Evolutionary conservation across 345 rosid species (phyloP).

Genomic region (Pistacia integerrima): DNA sequence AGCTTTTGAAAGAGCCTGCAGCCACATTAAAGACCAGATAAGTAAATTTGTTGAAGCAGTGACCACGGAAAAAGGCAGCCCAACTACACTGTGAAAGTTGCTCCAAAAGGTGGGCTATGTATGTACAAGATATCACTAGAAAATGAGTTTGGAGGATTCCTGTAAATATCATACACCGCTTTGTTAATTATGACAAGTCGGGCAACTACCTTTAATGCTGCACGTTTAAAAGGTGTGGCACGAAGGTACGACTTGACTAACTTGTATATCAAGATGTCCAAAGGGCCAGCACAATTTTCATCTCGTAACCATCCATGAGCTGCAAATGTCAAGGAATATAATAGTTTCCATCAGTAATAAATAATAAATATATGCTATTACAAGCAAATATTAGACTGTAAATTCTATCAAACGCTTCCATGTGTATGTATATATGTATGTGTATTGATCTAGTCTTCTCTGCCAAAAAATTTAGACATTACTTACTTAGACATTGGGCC

Average conservation of each 20-base stretch:
- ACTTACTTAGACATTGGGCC: slow-evolving; percentile 87
- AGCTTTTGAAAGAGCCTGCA: slow-evolving; percentile 92
- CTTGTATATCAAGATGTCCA: slow-evolving; percentile 82
- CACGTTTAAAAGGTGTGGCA: slow-evolving; percentile 74
- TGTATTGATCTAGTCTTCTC: background rate
- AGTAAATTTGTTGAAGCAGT: slow-evolving; percentile 3
- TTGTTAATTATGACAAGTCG: slow-evolving; percentile 7
- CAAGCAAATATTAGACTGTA: background rate
- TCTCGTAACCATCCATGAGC: slow-evolving; percentile 93
- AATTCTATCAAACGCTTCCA: background rate
- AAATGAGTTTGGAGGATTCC: background rate
- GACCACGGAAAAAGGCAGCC: background rate
- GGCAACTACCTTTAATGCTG: slow-evolving; percentile 75
- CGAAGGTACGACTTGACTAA: slow-evolving; percentile 72
- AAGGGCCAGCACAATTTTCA: slow-evolving; percentile 55
- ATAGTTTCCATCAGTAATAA: slow-evolving; percentile 18
- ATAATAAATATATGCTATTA: background rate
- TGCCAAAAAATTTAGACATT: background rate
- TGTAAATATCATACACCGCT: background rate
- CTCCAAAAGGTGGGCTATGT: background rate
- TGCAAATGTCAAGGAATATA: slow-evolving; percentile 31
- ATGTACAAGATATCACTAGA: background rate
- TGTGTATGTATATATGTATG: too few relatives aligned
- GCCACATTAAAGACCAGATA: slow-evolving; percentile 15
- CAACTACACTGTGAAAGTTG: background rate